Percentiles rank a stretch among this genome's conserved stretches.
Conservation (phyloP, 352 stramenopile species). For the Pythium insidiosum region DNA sequence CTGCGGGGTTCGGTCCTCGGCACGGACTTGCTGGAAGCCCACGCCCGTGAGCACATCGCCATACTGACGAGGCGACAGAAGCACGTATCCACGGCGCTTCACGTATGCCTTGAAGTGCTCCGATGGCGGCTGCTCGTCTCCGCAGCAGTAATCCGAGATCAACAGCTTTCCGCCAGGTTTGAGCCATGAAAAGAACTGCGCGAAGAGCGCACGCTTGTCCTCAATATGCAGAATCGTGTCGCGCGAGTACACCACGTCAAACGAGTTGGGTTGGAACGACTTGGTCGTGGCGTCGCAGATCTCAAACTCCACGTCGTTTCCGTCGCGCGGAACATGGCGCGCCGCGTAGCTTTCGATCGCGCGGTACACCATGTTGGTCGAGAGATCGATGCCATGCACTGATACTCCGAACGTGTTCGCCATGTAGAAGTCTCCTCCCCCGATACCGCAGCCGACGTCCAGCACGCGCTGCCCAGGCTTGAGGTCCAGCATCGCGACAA, state of each 20-base stretch:
- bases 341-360: slow-evolving; percentile 15
- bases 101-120: slow-evolving; percentile 30
- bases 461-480: slow-evolving; percentile 28
- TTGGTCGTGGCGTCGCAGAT: slow-evolving; percentile 27
- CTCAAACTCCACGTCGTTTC: slow-evolving; percentile 27
- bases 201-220: slow-evolving; percentile 49
- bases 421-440: slow-evolving; percentile 68
- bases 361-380: slow-evolving; percentile 28
- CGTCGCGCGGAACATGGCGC: slow-evolving; percentile 4
- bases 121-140: slow-evolving; percentile 14
- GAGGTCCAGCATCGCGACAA: slow-evolving; percentile 28
- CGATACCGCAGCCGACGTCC: slow-evolving; percentile 76
- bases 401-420: slow-evolving; percentile 67
- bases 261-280: slow-evolving; percentile 14
- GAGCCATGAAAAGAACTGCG: slow-evolving; percentile 57
- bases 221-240: slow-evolving; percentile 74
- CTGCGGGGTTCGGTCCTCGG: slow-evolving; percentile 31
- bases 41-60: slow-evolving; percentile 17
- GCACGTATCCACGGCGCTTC: slow-evolving; percentile 21
- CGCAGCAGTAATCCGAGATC: slow-evolving; percentile 50
- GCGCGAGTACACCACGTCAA: slow-evolving; percentile 60
- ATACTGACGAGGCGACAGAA: slow-evolving; percentile 24
- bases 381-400: slow-evolving; percentile 29
- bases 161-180: slow-evolving; percentile 53
- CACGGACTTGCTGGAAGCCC: slow-evolving; percentile 19